Evolutionary conservation across 345 rosid genomes (phyloP).

Genomic region (Citrus reticulata): DNA sequence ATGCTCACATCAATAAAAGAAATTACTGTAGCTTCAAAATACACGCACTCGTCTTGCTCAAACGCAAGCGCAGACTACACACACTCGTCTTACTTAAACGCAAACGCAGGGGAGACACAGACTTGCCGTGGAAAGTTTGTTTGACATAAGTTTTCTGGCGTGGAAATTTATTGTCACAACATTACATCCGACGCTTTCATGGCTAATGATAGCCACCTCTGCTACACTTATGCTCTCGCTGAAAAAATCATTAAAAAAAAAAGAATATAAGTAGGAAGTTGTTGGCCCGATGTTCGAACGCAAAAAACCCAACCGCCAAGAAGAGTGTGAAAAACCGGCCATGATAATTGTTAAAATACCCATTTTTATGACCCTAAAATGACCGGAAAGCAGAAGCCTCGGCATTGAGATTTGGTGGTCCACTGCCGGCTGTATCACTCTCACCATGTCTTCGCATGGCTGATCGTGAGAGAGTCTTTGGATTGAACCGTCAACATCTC

Average conservation of each 20-base stretch:
- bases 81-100: too few relatives aligned
- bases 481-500: neutral
- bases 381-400: neutral
- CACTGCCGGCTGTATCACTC: neutral
- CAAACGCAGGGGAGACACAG: too few relatives aligned
- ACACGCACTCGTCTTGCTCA: too few relatives aligned
- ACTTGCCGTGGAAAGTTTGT: too few relatives aligned
- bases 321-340: neutral
- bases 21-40: too few relatives aligned
- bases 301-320: neutral
- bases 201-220: slow-evolving; percentile 1
- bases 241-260: neutral
- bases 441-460: neutral
- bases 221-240: slow-evolving; percentile 9
- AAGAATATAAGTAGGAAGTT: neutral
- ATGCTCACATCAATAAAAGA: too few relatives aligned
- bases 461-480: neutral
- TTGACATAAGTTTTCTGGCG: too few relatives aligned
- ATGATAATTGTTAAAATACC: neutral
- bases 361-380: neutral
- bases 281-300: neutral
- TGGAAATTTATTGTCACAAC: neutral
- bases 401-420: neutral
- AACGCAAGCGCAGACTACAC: too few relatives aligned
- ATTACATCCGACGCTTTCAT: slow-evolving; percentile 4